phyloP scores from a whole-genome alignment of 129 eudicot genomes.

The Glebionis coronaria region DNA sequence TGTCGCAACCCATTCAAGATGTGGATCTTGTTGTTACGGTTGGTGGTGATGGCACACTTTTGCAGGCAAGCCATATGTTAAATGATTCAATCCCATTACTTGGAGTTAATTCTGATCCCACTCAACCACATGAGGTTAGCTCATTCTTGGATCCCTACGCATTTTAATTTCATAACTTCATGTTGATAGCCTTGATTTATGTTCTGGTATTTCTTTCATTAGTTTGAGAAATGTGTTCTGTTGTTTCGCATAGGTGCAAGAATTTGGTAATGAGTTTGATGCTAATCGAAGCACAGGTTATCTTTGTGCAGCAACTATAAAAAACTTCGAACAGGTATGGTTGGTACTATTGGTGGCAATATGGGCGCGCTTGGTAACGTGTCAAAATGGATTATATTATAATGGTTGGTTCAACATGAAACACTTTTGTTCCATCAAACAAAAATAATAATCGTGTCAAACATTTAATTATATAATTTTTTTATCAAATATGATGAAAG shows the following conservation, averaged over 20 bases:
- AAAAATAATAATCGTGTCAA: too few relatives aligned
- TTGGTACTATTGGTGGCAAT: neutral
- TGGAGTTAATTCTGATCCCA: conserved; percentile 94
- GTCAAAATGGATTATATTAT: neutral
- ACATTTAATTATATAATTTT: too few relatives aligned
- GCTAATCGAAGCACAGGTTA: conserved; percentile 93
- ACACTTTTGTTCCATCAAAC: neutral
- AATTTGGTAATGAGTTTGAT: conserved; percentile 68
- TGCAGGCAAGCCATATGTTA: conserved; percentile 83
- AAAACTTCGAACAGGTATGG: conserved; percentile 75
- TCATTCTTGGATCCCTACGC: neutral
- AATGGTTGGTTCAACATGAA: too few relatives aligned
- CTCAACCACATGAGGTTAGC: conserved; percentile 74
- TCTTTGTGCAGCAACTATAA: conserved; percentile 84
- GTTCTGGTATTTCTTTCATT: neutral
- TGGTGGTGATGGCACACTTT: conserved; percentile 93
- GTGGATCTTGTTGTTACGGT: conserved; percentile 81
- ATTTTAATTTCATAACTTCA: neutral
- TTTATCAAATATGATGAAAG: neutral
- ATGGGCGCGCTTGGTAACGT: neutral
- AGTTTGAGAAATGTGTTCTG: conserved; percentile 12
- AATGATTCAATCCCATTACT: conserved; percentile 77
- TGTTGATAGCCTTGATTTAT: neutral
- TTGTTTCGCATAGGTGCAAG: conserved; percentile 53
- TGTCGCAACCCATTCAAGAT: conserved; percentile 57